Base-by-base conservation (phyloP, 495 filamentous ascomycete genomes). In the Penicillium canescens region DNA sequence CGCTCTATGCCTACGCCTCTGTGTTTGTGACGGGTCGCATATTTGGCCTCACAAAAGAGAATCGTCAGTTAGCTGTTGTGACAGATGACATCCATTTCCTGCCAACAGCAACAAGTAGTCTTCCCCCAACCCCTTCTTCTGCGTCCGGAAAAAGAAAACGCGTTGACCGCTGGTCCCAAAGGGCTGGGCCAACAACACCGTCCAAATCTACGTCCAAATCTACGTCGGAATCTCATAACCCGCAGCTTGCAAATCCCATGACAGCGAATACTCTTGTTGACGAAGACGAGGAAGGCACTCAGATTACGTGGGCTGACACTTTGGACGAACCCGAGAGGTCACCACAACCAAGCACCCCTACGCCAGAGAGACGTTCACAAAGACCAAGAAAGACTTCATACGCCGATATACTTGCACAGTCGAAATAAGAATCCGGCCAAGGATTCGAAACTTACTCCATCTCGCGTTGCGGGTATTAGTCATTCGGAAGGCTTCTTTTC, bases 41-140 rank as follows among this genome's bases (percentile, higher is more conserved):
- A 31, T 60, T 59, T 33, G 52, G 52, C 46, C 3, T 50, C 28
- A 59, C 60, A 8, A 62, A 59, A 52, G 48, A 62, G 23, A 10
- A 46, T 43, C 52, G 37, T 16, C 60, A 62, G 26, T 35, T 59
- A 37, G 60, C 47, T 23, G 12, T 59, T 6, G 9, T 59, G 1
- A 59, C 42, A 10, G 51, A 59, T 6, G 46, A 57, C 24, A 53
- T 61, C 46, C 54, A 61, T 50, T 57, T 61, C 36, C 58, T 61
- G 7, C 58, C 50, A 50, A 57, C 18, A 2, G 2, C 14, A 54
- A 24, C 14, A 1, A 16, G 33, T 26, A 8, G 4, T 45, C 11
- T 56, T 13, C 45, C 54, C 12, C 18, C 54, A n/a, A 56, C 38
- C n/a, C 37, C 37, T n/a, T 37, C 54, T 28, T 49, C 46, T 26